A percentile compares a stretch with the other conserved stretches of the same genome.
These are phyloP conservation scores for Pseudocercospora crystallina DNA, from an alignment of 2,329 filamentous ascomycete species.

Conservation along the genomic window DNA sequence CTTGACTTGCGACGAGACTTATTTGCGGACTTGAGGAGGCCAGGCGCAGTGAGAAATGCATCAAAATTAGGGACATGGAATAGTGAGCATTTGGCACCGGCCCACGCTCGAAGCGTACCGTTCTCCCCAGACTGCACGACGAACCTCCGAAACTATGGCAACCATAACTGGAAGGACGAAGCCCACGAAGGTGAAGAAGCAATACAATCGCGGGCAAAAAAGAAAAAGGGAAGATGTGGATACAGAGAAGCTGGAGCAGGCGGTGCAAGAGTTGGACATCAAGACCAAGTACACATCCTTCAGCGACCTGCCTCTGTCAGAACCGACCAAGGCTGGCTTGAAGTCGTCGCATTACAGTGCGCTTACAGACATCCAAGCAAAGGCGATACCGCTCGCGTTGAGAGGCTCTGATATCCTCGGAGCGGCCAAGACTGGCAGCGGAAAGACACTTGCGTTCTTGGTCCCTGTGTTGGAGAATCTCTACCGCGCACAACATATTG, in stretches of 20 bases:
- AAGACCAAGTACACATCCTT: constrained; percentile 68
- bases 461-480: constrained; percentile 90
- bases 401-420: constrained; percentile 86
- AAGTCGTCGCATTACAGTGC: constrained; percentile 84
- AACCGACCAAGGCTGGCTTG: constrained; percentile 74
- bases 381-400: constrained; percentile 83
- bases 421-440: constrained; percentile 91
- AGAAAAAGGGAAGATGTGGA: constrained; percentile 27
- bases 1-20: too few species aligned
- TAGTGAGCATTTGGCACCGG: too few species aligned
- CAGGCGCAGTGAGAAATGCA: background rate
- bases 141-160: constrained; percentile 17
- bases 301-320: constrained; percentile 79
- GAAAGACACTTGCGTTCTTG: constrained; percentile 92
- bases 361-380: constrained; percentile 87
- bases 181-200: constrained; percentile 59
- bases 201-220: constrained; percentile 38
- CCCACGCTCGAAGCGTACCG: too few species aligned
- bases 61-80: too few species aligned
- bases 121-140: too few species aligned
- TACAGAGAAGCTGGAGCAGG: constrained; percentile 33
- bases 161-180: constrained; percentile 43
- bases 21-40: too few species aligned
- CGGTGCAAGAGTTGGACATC: constrained; percentile 53
- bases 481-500: constrained; percentile 84